Base-by-base conservation (phyloP, 2,329 filamentous ascomycete species). In the Apiospora aurea region DNA sequence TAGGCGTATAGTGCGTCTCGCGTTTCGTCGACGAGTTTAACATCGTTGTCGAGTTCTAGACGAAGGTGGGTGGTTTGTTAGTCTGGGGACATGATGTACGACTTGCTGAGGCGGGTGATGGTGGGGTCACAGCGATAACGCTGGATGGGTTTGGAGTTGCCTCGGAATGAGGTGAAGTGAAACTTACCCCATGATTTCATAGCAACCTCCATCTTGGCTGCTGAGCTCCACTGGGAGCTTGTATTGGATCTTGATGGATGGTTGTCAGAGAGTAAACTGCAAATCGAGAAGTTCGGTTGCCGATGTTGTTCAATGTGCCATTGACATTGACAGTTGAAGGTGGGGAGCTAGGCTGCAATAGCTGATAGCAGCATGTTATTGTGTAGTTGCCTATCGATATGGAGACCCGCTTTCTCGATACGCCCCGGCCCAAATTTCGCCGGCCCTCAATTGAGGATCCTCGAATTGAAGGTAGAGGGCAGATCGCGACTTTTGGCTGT, bases 1-100 rank as follows among this genome's bases (percentile, higher is more conserved):
- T 96, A 97, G 79, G 89, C 88, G 87, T 98, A 99, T 77, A 99
- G 94, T 66, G 94, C 94, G 83, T 99, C 96, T 79, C 94, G 93
- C 76, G 90, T 90, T 70, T 93, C 89, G 81, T 99, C 95, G 79
- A 97, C 91, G 73, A 98, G 89, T 80, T 92, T 89, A 83, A 95
- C 86, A 73, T 92, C 91, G 82, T 97, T 97, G 81, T 97, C 94
- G 80, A 96, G 90, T 88, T 97, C 96, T 97, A 73, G 57, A 41
- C 14, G 34, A 64, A 64, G 57, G 51, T 71, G 70, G 53, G 44
- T 70, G 72, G 41, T 68, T 71, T 69, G 66, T 76, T 69, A 71
- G 71, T 72, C 29, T 41, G 57, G 34, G 41, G 57, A 47, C n/a
- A 18, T 41, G 26, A 47, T 44, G 26, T 2, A 26, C 34, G 13